Conservation (phyloP, 208 protist genomes). For the Leishmania aethiopica region DNA sequence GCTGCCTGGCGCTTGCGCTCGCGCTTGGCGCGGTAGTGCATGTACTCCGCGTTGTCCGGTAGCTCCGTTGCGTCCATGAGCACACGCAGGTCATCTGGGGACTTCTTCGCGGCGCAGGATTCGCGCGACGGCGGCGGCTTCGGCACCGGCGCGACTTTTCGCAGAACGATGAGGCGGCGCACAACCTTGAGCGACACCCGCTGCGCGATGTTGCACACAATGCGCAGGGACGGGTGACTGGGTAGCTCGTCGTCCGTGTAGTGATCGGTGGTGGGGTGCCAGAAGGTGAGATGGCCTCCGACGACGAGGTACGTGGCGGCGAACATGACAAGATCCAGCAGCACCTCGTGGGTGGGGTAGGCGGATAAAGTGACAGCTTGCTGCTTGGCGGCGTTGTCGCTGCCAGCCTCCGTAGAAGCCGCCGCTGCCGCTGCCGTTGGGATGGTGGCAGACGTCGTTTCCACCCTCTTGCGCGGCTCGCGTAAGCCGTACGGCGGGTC, state of each 20-base stretch:
- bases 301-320: conserved; percentile 87
- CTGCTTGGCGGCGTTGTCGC: not conserved
- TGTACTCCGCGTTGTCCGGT: conserved; percentile 75
- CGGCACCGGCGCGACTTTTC: conserved; percentile 48
- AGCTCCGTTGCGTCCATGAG: conserved; percentile 71
- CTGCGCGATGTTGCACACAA: conserved; percentile 83
- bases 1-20: conserved; percentile 53
- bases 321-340: conserved; percentile 92
- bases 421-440: not conserved
- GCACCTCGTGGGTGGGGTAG: conserved; percentile 70
- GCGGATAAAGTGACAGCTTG: conserved; percentile 6
- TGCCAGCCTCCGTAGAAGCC: not conserved
- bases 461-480: conserved; percentile 67
- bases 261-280: conserved; percentile 93
- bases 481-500: conserved; percentile 94
- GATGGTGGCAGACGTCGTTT: not conserved
- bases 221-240: conserved; percentile 86
- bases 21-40: conserved; percentile 64
- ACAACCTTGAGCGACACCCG: conserved; percentile 83
- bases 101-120: conserved; percentile 43
- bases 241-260: conserved; percentile 92
- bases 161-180: conserved; percentile 73
- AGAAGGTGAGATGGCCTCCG: conserved; percentile 92
- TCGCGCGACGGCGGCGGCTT: conserved; percentile 42
- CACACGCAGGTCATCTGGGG: conserved; percentile 51